phyloP scores from a whole-genome alignment of 1,284 basidiomycete species.

The Sutorius eximius region DNA sequence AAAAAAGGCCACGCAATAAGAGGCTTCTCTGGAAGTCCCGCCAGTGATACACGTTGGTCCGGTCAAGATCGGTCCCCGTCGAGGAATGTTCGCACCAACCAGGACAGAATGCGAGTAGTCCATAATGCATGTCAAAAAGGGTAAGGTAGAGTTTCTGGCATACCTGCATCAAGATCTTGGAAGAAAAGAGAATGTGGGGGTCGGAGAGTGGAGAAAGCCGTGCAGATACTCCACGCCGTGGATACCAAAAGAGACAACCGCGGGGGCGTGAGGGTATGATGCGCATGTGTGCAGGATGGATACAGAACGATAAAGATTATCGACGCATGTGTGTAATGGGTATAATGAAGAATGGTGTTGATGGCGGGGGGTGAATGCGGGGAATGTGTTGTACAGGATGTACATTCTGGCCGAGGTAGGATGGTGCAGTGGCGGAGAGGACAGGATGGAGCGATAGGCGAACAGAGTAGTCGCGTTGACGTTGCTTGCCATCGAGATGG shows the following conservation, averaged over 20 bases:
- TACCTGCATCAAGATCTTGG: slow-evolving; percentile 19
- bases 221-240: slow-evolving; percentile 17
- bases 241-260: slow-evolving; percentile 21
- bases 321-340: slow-evolving; percentile 30
- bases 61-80: slow-evolving; percentile 16
- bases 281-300: slow-evolving; percentile 35
- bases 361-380: slow-evolving; percentile 8
- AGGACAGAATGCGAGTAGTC: slow-evolving; percentile 29
- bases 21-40: slow-evolving; percentile 26
- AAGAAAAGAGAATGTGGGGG: slow-evolving; percentile 15
- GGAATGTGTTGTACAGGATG: slow-evolving; percentile 27
- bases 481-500: slow-evolving; percentile 16
- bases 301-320: slow-evolving; percentile 38
- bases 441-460: background rate
- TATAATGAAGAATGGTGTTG: slow-evolving; percentile 23
- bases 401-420: slow-evolving; percentile 14
- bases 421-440: slow-evolving; percentile 7
- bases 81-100: slow-evolving; percentile 22
- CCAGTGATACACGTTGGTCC: slow-evolving; percentile 17
- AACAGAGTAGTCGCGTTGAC: background rate
- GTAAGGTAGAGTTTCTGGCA: slow-evolving; percentile 21
- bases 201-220: slow-evolving; percentile 11
- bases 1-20: slow-evolving; percentile 24
- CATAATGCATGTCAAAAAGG: slow-evolving; percentile 35
- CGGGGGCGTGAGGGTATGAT: slow-evolving; percentile 27